Base-by-base conservation (phyloP, 768 basidiomycete genomes). In the Lactarius akahatsu region DNA sequence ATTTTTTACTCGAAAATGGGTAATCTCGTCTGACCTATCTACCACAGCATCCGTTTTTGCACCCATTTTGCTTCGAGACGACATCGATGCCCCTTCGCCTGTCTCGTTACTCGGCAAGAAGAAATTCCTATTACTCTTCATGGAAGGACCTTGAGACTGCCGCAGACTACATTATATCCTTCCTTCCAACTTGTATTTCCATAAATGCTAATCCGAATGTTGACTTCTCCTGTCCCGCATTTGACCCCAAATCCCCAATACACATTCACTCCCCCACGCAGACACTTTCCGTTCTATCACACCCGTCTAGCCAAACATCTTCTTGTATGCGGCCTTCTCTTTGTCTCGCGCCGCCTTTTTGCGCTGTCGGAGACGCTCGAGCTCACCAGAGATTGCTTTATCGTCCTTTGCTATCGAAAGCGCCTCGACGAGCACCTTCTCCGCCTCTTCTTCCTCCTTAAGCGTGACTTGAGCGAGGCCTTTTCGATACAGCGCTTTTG, bases 401-500 rank as follows among this genome's bases (percentile, higher is more conserved):
- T 98, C 96, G 8, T 85, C 86, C 2, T 88, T 90, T 2, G 91
- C 90, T 50, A 90, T 79, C 57, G 80, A 76, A 68, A 75, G 81
- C 5, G 96, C 96, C 70, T 83, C 81, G 23, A 81, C 73, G 18
- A 98, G 81, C 73, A 95, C 94, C 62, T 78, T 78, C 76, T 91
- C 91, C 0, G 95, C 94, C 13, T 81, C 83, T 0, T 90, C 90
- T 41, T 91, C 88, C 40, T 94, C 86, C 73, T 92, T 94, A 68
- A 87, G 73, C 38, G 81, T 81, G 15, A 76, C 75, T 32, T 84
- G 80, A 23, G 89, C 95, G 47, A 94, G 78, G 5, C 88, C 94
- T 5, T 94, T 85, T 66, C 97, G 90, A 77, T 95, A 99, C 63
- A 93, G 79, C 7, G 94, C 95, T 78, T 98, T 99, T 3, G 91